phyloP scores from a whole-genome alignment of 495 filamentous ascomycete genomes.

The Tuber borchii region DNA sequence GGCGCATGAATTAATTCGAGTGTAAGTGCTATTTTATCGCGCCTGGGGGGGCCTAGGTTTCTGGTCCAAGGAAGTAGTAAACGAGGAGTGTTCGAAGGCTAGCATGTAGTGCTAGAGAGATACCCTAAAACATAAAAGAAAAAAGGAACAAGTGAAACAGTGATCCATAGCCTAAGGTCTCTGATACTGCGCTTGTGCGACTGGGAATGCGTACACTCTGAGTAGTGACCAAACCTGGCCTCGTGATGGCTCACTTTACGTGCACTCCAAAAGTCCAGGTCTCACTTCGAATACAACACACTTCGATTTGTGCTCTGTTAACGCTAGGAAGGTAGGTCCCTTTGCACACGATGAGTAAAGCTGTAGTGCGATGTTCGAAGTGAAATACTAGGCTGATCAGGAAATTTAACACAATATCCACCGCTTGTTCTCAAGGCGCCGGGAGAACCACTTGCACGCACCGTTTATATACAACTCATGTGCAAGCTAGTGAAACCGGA shows the following conservation, averaged over 20 bases:
- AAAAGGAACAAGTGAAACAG: not conserved
- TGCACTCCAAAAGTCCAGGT: not conserved
- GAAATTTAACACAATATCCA: not conserved
- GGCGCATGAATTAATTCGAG: no score
- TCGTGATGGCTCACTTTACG: not conserved
- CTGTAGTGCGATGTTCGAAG: not conserved
- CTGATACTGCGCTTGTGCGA: not conserved
- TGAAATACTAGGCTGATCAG: not conserved
- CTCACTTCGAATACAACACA: not conserved
- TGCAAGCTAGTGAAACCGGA: not conserved
- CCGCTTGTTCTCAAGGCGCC: not conserved
- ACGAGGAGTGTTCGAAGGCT: not conserved
- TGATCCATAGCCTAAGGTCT: not conserved
- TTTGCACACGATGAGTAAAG: not conserved
- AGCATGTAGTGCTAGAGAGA: not conserved
- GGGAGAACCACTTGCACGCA: not conserved
- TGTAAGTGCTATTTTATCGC: not conserved
- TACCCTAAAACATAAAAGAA: not conserved
- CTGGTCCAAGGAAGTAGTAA: not conserved
- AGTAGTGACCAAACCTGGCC: not conserved
- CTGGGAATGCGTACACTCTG: not conserved
- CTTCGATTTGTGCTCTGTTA: not conserved
- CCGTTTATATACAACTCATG: not conserved
- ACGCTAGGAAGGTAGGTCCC: not conserved
- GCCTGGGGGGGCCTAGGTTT: not conserved